phyloP scores from a whole-genome alignment of 208 protist species.

The Crithidia acanthocephali region DNA sequence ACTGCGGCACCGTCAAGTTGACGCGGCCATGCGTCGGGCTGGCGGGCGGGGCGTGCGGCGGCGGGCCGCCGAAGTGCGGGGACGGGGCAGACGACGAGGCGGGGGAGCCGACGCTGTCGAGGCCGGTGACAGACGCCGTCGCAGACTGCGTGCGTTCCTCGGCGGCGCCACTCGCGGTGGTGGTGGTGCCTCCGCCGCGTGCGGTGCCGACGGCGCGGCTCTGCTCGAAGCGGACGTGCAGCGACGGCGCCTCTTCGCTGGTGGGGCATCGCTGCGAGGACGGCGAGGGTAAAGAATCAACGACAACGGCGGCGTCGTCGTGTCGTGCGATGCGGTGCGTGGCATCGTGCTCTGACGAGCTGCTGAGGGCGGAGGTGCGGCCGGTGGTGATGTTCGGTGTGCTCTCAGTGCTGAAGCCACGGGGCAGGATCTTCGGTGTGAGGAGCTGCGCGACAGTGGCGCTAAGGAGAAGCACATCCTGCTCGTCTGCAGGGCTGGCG shows the following conservation, averaged over 20 bases:
- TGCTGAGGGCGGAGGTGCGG: slow-evolving; percentile 25
- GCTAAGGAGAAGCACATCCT: slow-evolving; percentile 17
- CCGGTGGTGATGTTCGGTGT: slow-evolving; percentile 24
- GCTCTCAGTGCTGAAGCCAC: slow-evolving; percentile 17
- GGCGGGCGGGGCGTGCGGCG: not conserved
- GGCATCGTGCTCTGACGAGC: slow-evolving; percentile 18
- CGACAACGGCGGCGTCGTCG: not conserved
- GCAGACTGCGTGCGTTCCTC: not conserved
- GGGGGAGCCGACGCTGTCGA: not conserved
- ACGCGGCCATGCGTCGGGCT: not conserved
- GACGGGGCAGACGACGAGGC: not conserved
- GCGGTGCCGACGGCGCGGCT: slow-evolving; percentile 14
- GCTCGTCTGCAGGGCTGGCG: not conserved
- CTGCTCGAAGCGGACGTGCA: slow-evolving; percentile 8
- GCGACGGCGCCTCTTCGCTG: slow-evolving; percentile 8
- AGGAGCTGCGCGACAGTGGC: slow-evolving; percentile 21
- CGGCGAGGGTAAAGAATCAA: not conserved
- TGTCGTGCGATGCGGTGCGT: not conserved
- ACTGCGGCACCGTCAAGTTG: not conserved
- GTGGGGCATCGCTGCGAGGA: slow-evolving; percentile 2
- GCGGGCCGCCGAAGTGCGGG: not conserved
- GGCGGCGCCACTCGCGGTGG: no score
- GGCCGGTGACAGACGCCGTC: not conserved
- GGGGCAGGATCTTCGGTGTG: slow-evolving; percentile 5
- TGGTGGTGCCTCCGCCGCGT: not conserved